phyloP scores from a whole-genome alignment of 257 asterid species.

The Henckelia pumila region DNA sequence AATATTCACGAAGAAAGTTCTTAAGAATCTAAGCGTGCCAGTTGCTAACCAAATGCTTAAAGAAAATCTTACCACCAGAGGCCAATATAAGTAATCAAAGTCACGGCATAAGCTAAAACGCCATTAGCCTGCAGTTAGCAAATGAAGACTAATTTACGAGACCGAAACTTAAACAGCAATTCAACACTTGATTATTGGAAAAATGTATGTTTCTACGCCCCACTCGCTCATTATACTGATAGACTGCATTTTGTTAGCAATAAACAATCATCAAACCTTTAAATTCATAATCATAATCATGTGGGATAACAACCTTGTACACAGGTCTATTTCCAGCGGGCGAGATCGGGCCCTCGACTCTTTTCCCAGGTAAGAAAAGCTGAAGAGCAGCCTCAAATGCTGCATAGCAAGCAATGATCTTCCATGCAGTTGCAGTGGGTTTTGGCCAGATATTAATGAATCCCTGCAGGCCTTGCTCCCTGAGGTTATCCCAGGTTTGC shows the following conservation, averaged over 20 bases:
- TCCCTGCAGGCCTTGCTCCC: conserved; percentile 70
- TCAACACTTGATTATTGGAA: not conserved
- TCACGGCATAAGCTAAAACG: conserved; percentile 73
- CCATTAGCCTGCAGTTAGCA: conserved; percentile 77
- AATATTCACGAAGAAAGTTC: conserved; percentile 3
- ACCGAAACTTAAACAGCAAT: conserved; percentile 11
- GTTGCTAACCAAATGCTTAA: conserved; percentile 8
- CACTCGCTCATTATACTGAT: not conserved
- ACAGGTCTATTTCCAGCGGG: conserved; percentile 85
- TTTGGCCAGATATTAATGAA: conserved; percentile 72
- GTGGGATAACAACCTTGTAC: conserved; percentile 57
- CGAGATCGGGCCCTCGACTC: conserved; percentile 84
- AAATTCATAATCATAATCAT: conserved; percentile 5
- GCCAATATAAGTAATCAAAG: conserved; percentile 63
- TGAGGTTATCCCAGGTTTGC: conserved; percentile 52
- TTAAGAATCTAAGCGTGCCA: conserved; percentile 8
- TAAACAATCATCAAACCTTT: not conserved
- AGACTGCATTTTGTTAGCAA: not conserved
- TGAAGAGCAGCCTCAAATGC: conserved; percentile 91
- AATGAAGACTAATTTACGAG: conserved; percentile 19
- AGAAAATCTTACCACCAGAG: conserved; percentile 82
- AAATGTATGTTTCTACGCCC: not conserved
- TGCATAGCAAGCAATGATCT: conserved; percentile 72
- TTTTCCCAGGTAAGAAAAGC: conserved; percentile 84
- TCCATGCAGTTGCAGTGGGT: conserved; percentile 71